Percentiles rank a stretch among this genome's conserved stretches.
Evolutionary conservation across 306 rosid species (phyloP).

Genomic region (Acacia melanoxylon): DNA sequence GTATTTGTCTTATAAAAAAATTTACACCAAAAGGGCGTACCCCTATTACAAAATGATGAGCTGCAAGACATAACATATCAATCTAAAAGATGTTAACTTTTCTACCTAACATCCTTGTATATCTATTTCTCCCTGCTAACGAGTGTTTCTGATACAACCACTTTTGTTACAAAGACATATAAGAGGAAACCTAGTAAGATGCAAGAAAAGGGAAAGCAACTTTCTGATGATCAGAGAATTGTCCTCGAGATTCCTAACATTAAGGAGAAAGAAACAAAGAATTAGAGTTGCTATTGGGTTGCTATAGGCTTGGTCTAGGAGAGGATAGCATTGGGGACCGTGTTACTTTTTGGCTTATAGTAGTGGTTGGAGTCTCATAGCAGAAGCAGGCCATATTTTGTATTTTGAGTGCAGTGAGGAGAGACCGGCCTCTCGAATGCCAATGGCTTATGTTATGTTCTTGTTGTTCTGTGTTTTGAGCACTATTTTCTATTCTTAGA

Average conservation of each 20-base stretch:
- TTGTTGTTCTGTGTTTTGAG: neutral
- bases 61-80: neutral
- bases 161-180: neutral
- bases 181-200: neutral
- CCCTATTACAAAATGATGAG: too few species aligned
- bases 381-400: too few species aligned
- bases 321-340: neutral
- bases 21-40: neutral
- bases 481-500: too few species aligned
- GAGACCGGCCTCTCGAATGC: too few species aligned
- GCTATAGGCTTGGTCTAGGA: neutral
- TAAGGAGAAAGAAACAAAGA: neutral
- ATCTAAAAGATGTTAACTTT: neutral
- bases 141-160: neutral
- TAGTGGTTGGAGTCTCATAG: neutral
- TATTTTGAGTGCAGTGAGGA: too few species aligned
- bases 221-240: neutral
- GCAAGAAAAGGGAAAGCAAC: neutral
- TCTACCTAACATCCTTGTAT: neutral
- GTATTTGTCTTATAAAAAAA: neutral
- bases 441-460: too few species aligned
- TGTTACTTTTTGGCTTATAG: neutral
- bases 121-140: neutral
- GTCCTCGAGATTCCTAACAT: neutral
- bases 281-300: neutral